A percentile compares a stretch with the other conserved stretches of the same genome.
phyloP scores from a whole-genome alignment of 768 basidiomycete genomes.

The Tylopilus cervinicoccineus region DNA sequence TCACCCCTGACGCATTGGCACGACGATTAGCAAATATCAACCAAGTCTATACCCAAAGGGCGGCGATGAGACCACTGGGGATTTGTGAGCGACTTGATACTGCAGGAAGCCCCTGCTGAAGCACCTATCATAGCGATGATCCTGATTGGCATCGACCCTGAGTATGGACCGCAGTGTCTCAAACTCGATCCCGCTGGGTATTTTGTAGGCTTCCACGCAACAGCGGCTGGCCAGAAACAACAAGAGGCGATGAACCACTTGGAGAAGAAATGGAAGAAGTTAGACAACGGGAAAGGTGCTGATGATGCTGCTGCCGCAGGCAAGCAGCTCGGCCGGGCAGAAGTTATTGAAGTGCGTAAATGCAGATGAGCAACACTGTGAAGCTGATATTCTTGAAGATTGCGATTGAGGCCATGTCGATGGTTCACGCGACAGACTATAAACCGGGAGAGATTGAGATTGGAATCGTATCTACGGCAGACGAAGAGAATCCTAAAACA shows the following conservation, averaged over 20 bases:
- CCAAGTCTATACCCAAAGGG: slow-evolving; percentile 97
- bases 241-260: slow-evolving; percentile 98
- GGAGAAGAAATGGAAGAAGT: slow-evolving; percentile 98
- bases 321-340: slow-evolving; percentile 62
- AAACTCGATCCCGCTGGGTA: slow-evolving; percentile 99
- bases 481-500: slow-evolving; percentile 70
- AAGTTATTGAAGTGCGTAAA: slow-evolving; percentile 82
- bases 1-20: slow-evolving; percentile 94
- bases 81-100: slow-evolving; percentile 61
- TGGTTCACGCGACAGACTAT: slow-evolving; percentile 93
- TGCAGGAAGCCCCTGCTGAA: not conserved
- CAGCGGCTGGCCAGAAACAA: slow-evolving; percentile 94
- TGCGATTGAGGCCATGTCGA: slow-evolving; percentile 92
- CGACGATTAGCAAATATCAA: slow-evolving; percentile 96
- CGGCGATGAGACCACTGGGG: slow-evolving; percentile 94
- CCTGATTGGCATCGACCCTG: slow-evolving; percentile 87
- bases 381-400: slow-evolving; percentile 45
- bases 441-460: slow-evolving; percentile 96
- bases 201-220: slow-evolving; percentile 97
- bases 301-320: slow-evolving; percentile 78
- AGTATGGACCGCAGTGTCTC: slow-evolving; percentile 94
- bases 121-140: slow-evolving; percentile 71
- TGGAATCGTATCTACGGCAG: slow-evolving; percentile 77
- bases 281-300: slow-evolving; percentile 72
- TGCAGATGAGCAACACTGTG: not conserved